A percentile compares a stretch with the other conserved stretches of the same genome.
phyloP scores from a whole-genome alignment of 257 asterid species.

The Plantago major region DNA sequence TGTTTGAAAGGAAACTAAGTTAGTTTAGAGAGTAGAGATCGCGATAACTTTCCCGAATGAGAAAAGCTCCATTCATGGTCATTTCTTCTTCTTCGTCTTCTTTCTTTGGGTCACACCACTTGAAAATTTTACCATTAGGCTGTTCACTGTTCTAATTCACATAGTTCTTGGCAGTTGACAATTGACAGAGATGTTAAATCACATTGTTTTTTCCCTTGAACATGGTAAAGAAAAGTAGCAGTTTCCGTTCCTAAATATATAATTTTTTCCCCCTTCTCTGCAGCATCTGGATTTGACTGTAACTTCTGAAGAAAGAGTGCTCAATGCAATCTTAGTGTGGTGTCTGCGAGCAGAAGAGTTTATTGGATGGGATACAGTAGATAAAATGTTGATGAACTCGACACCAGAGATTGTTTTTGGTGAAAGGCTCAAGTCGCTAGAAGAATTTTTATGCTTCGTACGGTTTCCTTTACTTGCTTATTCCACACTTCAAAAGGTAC shows the following conservation, averaged over 20 bases:
- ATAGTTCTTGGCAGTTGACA: not conserved
- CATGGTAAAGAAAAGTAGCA: constrained; percentile 11
- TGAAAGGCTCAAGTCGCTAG: constrained; percentile 50
- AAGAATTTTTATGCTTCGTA: constrained; percentile 46
- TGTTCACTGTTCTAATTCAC: too few relatives aligned
- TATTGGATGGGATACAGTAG: constrained; percentile 66
- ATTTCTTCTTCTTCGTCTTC: too few relatives aligned
- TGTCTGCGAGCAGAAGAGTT: constrained; percentile 60
- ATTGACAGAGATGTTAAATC: not conserved
- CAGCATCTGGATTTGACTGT: constrained; percentile 97
- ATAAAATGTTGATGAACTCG: constrained; percentile 46
- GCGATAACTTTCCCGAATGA: too few relatives aligned
- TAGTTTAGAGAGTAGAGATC: too few relatives aligned
- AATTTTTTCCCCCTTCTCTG: too few relatives aligned
- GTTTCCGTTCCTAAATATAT: constrained; percentile 16
- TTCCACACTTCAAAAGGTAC: constrained; percentile 65
- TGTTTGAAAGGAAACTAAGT: too few relatives aligned
- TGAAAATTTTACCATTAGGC: too few relatives aligned
- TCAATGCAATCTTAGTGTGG: constrained; percentile 82
- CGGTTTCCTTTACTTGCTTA: constrained; percentile 77
- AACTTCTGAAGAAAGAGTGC: constrained; percentile 91
- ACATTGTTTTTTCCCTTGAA: constrained; percentile 9
- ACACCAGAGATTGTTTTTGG: constrained; percentile 56
- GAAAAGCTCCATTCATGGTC: too few relatives aligned
- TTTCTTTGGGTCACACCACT: too few relatives aligned